Base-by-base conservation (phyloP, 148 eudicot species). In the Spergularia bocconei region DNA sequence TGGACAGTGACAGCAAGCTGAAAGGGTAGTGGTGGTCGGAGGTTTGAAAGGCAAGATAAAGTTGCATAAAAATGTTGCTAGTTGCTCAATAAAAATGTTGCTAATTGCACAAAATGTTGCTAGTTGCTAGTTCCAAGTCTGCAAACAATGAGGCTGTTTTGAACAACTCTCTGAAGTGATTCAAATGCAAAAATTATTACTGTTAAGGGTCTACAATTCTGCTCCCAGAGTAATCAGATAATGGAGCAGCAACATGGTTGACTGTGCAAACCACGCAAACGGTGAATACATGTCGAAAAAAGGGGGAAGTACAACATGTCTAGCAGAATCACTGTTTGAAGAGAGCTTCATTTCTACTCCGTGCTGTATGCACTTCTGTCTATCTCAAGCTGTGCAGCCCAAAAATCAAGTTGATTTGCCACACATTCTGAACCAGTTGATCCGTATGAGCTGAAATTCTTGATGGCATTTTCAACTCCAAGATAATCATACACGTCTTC, bases 391-490 rank as follows among this genome's bases (percentile, higher is more conserved):
- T 83, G 79, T 2, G 79, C 63, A 15, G 84, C 85, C 99, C 99
- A 96, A 71, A 79, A 84, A 36, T 86, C 80, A 39, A 92, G 86
- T 71, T 96, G 98, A 74, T 78, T 74, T 29, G 95, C 82, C 68
- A 96, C 99, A 80, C 93, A 89, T 55, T 87, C 91, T 13, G 98
- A 87, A 33, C 99, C 99, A 5, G 99, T 92, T 54, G 99, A 92
- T 56, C 98, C 99, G 72, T 96, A 92, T 8, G 99, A 96, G 44
- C 86, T 66, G 80, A 96, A 92, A 52, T 96, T 93, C 79, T 92
- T 85, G 58, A 96, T 80, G 15, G 99, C 75, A 75, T 96, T 96
- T 74, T 91, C 92, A 23, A 88, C 98, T 10, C 99, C 95, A 68
- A 96, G 91, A 81, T 78, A 96, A 61, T 89, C 93, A 15, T 89